These are phyloP conservation scores for Aureobasidium sp. DNA, from an alignment of 2,329 filamentous ascomycete species.

Conservation along the genomic window DNA sequence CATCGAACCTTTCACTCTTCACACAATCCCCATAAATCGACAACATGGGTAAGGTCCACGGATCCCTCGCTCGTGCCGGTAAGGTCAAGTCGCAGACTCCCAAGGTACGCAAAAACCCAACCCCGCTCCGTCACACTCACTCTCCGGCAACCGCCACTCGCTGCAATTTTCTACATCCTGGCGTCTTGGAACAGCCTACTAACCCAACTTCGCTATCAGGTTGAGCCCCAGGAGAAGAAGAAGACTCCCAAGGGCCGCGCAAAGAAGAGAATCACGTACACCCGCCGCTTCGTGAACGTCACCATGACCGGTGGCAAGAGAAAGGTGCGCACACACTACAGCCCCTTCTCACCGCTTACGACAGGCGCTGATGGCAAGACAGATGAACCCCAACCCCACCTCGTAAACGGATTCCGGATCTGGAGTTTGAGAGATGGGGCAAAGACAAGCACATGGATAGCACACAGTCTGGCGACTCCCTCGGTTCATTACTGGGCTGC, in stretches of 20 bases:
- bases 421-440: constrained; percentile 15
- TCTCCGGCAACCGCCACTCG: constrained; percentile 22
- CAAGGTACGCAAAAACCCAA: constrained; percentile 57
- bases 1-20: constrained; percentile 10
- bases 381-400: constrained; percentile 87
- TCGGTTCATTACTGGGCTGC: constrained; percentile 7
- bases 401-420: constrained; percentile 41
- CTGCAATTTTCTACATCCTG: constrained; percentile 20
- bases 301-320: constrained; percentile 96
- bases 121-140: constrained; percentile 20
- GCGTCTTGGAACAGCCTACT: constrained; percentile 20
- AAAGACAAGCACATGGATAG: constrained; percentile 14
- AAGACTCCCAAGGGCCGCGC: constrained; percentile 96
- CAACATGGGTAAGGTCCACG: constrained; percentile 90
- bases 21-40: constrained; percentile 32
- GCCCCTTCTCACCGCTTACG: constrained; percentile 27
- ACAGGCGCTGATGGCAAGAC: constrained; percentile 22
- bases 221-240: constrained; percentile 89
- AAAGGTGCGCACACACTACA: constrained; percentile 60
- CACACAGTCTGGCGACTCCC: constrained; percentile 10
- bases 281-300: constrained; percentile 96
- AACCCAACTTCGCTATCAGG: constrained; percentile 43
- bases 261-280: constrained; percentile 95
- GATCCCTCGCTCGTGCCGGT: constrained; percentile 89
- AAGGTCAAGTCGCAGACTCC: constrained; percentile 97